Base-by-base conservation (phyloP, 1,139 yeast genomes). In the Casaregolazyma lundiana region DNA sequence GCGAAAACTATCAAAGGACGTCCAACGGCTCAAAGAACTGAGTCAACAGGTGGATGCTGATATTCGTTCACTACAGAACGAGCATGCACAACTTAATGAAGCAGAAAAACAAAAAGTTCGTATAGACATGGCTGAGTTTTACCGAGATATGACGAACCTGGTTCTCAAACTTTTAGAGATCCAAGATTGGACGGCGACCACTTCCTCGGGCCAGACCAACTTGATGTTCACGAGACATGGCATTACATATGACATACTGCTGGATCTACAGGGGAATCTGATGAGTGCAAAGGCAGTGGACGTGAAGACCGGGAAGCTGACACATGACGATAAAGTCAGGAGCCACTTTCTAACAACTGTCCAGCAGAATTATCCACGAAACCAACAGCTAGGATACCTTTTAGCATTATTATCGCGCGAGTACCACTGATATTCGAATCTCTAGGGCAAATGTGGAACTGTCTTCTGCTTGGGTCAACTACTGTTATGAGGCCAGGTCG, bases 41-140 rank as follows among this genome's bases (percentile, higher is more conserved):
- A 35, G 30, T 19, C 36, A 15, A 13, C 38, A 35, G 16, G 11
- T 40, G 17, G 44, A 41, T n/a, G 34, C 32, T 9, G 44, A 41
- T 11, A 30, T 41, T 21, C 37, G 32, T 4, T 15, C 32, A 2
- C 21, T 43, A 20, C 21, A 13, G 16, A 35, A 43, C 3, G 46
- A 39, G 9, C 20, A 41, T 49, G 71, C 70, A 8, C 78, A 73
- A 38, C 60, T 81, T 52, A 63, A 61, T 38, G 57, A 58, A n/a
- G 66, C 48, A 20, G 35, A 43, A 24, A 26, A 20, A 8, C 35
- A 35, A 21, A 24, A 4, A 11, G 21, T 29, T 8, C 17, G 38
- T 15, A 29, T 29, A 16, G 5, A 24, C 9, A 24, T 19, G 18
- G 19, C 21, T 6, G 22, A 29, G 21, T 42, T 24, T 18, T 42